These are phyloP conservation scores for Hansfordia pulvinata DNA, from an alignment of 2,329 filamentous ascomycete genomes.

Conservation along the genomic window DNA sequence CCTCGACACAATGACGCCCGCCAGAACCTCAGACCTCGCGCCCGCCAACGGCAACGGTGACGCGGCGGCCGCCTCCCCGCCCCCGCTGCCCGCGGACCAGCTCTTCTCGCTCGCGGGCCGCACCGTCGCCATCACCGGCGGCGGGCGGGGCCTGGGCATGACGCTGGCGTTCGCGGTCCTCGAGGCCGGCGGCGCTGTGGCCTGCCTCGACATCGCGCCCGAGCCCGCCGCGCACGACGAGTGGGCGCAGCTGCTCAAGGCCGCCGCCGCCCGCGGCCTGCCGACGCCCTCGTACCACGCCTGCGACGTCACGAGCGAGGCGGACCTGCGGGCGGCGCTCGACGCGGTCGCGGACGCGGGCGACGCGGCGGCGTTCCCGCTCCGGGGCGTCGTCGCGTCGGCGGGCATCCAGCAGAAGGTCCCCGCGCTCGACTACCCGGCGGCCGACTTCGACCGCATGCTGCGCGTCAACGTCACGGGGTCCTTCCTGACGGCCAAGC, in stretches of 20 bases:
- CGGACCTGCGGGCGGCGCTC: slow-evolving; percentile 18
- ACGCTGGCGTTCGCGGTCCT: slow-evolving; percentile 31
- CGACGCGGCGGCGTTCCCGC: slow-evolving; percentile 15
- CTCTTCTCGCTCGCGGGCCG: slow-evolving; percentile 30
- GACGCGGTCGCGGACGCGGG: slow-evolving; percentile 21
- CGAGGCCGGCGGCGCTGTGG: slow-evolving; percentile 33
- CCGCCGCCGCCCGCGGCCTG: slow-evolving; percentile 20
- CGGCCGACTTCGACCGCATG: slow-evolving; percentile 52
- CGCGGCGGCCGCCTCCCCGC: too few species aligned
- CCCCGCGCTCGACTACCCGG: slow-evolving; percentile 29
- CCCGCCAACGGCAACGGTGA: too few species aligned
- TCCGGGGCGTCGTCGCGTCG: slow-evolving; percentile 27
- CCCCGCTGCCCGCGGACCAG: too few species aligned
- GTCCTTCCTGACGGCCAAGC: slow-evolving; percentile 57
- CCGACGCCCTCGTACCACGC: slow-evolving; percentile 23
- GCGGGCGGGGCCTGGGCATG: slow-evolving; percentile 34
- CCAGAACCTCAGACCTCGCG: too few species aligned
- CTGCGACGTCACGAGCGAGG: slow-evolving; percentile 33
- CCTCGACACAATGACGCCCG: too few species aligned
- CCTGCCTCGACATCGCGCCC: slow-evolving; percentile 30
- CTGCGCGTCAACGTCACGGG: slow-evolving; percentile 58
- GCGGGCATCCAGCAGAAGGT: slow-evolving; percentile 34
- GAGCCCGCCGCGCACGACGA: slow-evolving; percentile 20
- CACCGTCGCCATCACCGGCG: slow-evolving; percentile 35
- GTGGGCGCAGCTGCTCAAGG: slow-evolving; percentile 26